Percentiles rank a stretch among this genome's conserved stretches.
Evolutionary conservation across 495 filamentous ascomycete species (phyloP).

Genomic region (Daldinia loculata): DNA sequence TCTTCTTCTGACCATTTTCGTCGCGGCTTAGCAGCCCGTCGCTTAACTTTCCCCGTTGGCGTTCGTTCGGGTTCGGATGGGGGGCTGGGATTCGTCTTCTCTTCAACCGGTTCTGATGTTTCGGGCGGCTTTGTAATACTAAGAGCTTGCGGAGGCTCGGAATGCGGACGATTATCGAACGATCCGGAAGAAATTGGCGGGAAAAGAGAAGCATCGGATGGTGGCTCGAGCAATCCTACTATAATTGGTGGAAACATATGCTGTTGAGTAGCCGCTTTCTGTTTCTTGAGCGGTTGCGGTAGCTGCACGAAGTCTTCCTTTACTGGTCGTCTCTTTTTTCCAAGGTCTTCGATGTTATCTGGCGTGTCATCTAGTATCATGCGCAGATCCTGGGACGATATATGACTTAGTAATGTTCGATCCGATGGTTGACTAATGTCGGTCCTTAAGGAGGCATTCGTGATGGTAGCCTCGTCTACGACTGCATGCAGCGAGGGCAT

Average conservation of each 20-base stretch:
- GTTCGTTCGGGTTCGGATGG: slow-evolving; percentile 44
- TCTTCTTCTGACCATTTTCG: slow-evolving; percentile 86
- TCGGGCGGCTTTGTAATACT: slow-evolving; percentile 49
- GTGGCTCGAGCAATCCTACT: slow-evolving; percentile 78
- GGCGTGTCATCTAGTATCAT: slow-evolving; percentile 57
- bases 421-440: slow-evolving; percentile 33
- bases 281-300: slow-evolving; percentile 66
- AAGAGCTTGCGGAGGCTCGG: slow-evolving; percentile 48
- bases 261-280: slow-evolving; percentile 58
- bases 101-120: slow-evolving; percentile 38
- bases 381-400: slow-evolving; percentile 55
- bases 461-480: slow-evolving; percentile 38
- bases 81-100: slow-evolving; percentile 39
- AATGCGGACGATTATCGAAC: slow-evolving; percentile 53
- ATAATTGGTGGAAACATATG: slow-evolving; percentile 68
- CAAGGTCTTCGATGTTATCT: slow-evolving; percentile 45
- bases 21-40: slow-evolving; percentile 56
- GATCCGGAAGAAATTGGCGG: slow-evolving; percentile 71
- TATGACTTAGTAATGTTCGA: slow-evolving; percentile 41
- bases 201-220: slow-evolving; percentile 75
- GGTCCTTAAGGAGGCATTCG: slow-evolving; percentile 26
- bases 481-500: slow-evolving; percentile 49
- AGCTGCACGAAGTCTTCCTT: slow-evolving; percentile 66
- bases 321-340: slow-evolving; percentile 59
- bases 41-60: slow-evolving; percentile 50